phyloP scores from a whole-genome alignment of 2,329 filamentous ascomycete species.

The Ambrosiella beaveri region DNA sequence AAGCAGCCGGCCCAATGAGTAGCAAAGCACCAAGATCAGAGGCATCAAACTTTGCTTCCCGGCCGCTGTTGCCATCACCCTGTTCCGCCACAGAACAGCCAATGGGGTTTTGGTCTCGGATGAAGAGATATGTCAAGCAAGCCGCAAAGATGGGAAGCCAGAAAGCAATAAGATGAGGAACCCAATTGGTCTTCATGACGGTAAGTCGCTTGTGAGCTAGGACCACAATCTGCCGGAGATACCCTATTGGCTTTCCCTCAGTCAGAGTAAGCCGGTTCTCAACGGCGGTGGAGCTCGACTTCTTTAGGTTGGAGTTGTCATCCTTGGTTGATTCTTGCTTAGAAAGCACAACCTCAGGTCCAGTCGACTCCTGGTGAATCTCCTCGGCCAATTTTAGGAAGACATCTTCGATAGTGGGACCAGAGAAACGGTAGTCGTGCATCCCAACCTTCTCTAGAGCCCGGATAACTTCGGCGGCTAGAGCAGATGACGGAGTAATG shows the following conservation, averaged over 20 bases:
- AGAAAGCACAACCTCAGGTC: slow-evolving; percentile 14
- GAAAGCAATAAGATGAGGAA: slow-evolving; percentile 59
- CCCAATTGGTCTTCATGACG: slow-evolving; percentile 60
- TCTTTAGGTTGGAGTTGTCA: neutral
- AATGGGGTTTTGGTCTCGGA: slow-evolving; percentile 32
- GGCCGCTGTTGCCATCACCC: slow-evolving; percentile 17
- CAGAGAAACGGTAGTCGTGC: slow-evolving; percentile 66
- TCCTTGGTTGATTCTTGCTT: slow-evolving; percentile 12
- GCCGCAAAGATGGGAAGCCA: slow-evolving; percentile 65
- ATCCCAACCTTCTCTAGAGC: slow-evolving; percentile 49
- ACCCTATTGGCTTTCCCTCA: slow-evolving; percentile 52
- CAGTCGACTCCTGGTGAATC: slow-evolving; percentile 25
- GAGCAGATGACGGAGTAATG: slow-evolving; percentile 47
- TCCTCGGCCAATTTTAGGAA: slow-evolving; percentile 78
- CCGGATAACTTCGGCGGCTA: slow-evolving; percentile 55
- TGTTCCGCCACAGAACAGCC: slow-evolving; percentile 23
- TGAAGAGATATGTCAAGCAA: slow-evolving; percentile 60
- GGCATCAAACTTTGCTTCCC: slow-evolving; percentile 21
- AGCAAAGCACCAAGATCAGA: slow-evolving; percentile 16
- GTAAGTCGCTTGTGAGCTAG: slow-evolving; percentile 63
- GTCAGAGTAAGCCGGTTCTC: slow-evolving; percentile 33
- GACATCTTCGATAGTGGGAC: slow-evolving; percentile 83
- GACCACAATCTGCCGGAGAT: slow-evolving; percentile 52
- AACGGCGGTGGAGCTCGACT: neutral
- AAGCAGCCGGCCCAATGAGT: slow-evolving; percentile 3